A percentile compares a stretch with the other conserved stretches of the same genome.
phyloP scores from a whole-genome alignment of 2,329 filamentous ascomycete species.

The Penicillium palitans region DNA sequence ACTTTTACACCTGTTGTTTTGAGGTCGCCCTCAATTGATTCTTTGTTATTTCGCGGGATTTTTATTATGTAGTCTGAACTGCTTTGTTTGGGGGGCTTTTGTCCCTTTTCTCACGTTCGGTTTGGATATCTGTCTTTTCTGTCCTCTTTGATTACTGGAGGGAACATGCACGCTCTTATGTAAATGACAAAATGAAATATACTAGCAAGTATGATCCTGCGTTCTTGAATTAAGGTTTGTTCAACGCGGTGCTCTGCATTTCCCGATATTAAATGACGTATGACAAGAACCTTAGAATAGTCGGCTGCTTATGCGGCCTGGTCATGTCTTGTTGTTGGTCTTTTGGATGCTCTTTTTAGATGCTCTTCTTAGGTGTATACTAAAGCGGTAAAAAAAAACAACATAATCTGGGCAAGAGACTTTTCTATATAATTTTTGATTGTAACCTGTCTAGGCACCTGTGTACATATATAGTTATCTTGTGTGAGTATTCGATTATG shows the following conservation, averaged over 20 bases:
- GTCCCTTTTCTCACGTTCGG: background rate
- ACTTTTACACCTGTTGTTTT: background rate
- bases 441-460: background rate
- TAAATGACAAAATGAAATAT: constrained; percentile 15
- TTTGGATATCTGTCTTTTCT: background rate
- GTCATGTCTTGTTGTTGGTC: too few species aligned
- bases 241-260: background rate
- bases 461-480: background rate
- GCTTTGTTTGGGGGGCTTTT: background rate
- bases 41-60: background rate
- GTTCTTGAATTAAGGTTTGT: background rate
- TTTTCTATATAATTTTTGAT: too few species aligned
- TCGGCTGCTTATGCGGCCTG: too few species aligned
- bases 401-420: too few species aligned
- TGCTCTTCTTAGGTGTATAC: too few species aligned
- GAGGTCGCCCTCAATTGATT: background rate
- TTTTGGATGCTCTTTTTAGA: too few species aligned
- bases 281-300: too few species aligned
- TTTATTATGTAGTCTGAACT: background rate
- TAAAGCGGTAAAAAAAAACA: too few species aligned
- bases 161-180: constrained; percentile 7
- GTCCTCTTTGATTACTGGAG: background rate
- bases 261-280: background rate
- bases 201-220: background rate
- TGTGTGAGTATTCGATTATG: too few species aligned